A percentile compares a stretch with the other conserved stretches of the same genome.
Evolutionary conservation across 345 rosid genomes (phyloP).

Genomic region (Clarkia xantiana): DNA sequence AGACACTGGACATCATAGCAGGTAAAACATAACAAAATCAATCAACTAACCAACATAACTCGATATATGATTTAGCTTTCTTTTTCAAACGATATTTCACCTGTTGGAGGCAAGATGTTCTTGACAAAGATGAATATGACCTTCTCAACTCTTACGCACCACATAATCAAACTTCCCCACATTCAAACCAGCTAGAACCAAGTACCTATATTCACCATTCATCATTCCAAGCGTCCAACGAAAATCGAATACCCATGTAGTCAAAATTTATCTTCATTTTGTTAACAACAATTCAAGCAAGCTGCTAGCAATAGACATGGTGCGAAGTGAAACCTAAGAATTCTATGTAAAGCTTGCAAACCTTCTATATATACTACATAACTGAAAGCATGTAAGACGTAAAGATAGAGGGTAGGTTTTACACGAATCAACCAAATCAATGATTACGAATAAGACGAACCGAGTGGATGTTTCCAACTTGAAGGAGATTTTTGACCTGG

Average conservation of each 20-base stretch:
- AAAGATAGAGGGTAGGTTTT: too few species aligned
- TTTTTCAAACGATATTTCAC: constrained; percentile 11
- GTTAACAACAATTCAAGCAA: too few species aligned
- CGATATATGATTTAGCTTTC: neutral
- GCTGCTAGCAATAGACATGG: too few species aligned
- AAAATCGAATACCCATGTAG: too few species aligned
- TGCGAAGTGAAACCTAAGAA: too few species aligned
- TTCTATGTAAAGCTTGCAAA: too few species aligned
- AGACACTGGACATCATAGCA: constrained; percentile 56
- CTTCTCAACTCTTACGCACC: constrained; percentile 58
- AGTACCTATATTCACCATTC: constrained; percentile 20
- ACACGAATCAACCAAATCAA: neutral
- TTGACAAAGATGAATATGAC: constrained; percentile 53
- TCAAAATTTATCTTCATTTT: too few species aligned
- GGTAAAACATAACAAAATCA: constrained; percentile 13
- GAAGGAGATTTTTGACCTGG: constrained; percentile 67
- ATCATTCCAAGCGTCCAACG: neutral
- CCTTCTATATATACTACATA: too few species aligned
- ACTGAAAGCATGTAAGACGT: too few species aligned
- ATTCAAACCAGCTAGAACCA: constrained; percentile 56
- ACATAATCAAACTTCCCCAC: constrained; percentile 58
- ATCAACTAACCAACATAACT: neutral
- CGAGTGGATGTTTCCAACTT: constrained; percentile 74
- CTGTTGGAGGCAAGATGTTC: constrained; percentile 50
- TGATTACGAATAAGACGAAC: constrained; percentile 12